A percentile compares a stretch with the other conserved stretches of the same genome.
phyloP scores from a whole-genome alignment of 805 yeast genomes.

The Dipodascopsis uninucleata region DNA sequence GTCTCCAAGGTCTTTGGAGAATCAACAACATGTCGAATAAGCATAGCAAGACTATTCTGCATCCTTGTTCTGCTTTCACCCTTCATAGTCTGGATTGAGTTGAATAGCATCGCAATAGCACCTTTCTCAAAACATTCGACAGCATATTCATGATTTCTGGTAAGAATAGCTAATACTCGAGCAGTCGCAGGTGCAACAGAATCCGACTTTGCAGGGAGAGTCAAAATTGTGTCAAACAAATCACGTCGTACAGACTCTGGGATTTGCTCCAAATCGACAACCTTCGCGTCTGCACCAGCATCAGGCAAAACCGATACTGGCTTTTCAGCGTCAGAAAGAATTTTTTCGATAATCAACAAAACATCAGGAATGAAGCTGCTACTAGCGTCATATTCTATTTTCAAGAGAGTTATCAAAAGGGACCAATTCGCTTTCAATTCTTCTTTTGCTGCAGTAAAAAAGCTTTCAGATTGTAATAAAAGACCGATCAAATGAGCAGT shows the following conservation, averaged over 20 bases:
- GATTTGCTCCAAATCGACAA: conserved; percentile 26
- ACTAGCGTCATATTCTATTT: conserved; percentile 3
- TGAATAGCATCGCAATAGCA: conserved; percentile 47
- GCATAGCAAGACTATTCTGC: conserved; percentile 49
- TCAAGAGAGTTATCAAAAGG: conserved; percentile 22
- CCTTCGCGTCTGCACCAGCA: conserved; percentile 12
- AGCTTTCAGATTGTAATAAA: conserved; percentile 26
- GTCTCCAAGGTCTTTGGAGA: conserved; percentile 46
- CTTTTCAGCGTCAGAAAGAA: conserved; percentile 51
- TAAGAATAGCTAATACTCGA: conserved; percentile 52
- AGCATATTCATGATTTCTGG: conserved; percentile 45
- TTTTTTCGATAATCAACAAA: conserved; percentile 52
- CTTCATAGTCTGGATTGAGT: conserved; percentile 40
- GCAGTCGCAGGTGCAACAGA: conserved; percentile 52
- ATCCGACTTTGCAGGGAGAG: conserved; percentile 42
- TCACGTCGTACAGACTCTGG: conserved; percentile 30
- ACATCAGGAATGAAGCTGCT: conserved; percentile 62
- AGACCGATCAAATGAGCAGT: conserved; percentile 31
- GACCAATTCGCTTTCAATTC: conserved; percentile 23
- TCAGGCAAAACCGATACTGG: conserved; percentile 38
- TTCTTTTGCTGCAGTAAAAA: conserved; percentile 18
- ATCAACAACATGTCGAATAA: conserved; percentile 71
- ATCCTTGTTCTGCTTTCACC: conserved; percentile 40
- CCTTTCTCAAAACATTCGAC: conserved; percentile 46
- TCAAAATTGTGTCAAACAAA: conserved; percentile 46